Evolutionary conservation across 345 rosid species (phyloP).

Genomic region (rapeseed (Brassica napus)): Da-Ae NC_063447.1:58853001-58853500

Average conservation of each 20-base stretch:
- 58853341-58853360: background rate
- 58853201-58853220: slow-evolving; percentile 69
- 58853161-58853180: slow-evolving; percentile 56
- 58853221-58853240: slow-evolving; percentile 70
- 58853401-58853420: slow-evolving; percentile 56
- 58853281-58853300: slow-evolving; percentile 53
- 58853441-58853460: slow-evolving; percentile 56
- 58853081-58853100: slow-evolving; percentile 11
- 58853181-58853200: slow-evolving; percentile 52
- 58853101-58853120: slow-evolving; percentile 27
- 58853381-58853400: slow-evolving; percentile 35
- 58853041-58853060: slow-evolving; percentile 32
- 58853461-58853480: slow-evolving; percentile 53
- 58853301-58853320: slow-evolving; percentile 16
- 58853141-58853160: slow-evolving; percentile 36
- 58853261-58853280: slow-evolving; percentile 69
- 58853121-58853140: slow-evolving; percentile 24
- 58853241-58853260: slow-evolving; percentile 62
- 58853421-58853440: slow-evolving; percentile 76
- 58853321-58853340: slow-evolving; percentile 12
- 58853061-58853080: slow-evolving; percentile 4
- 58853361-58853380: background rate
- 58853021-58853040: background rate
- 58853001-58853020: too few relatives aligned
- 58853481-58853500: slow-evolving; percentile 79